These are phyloP conservation scores for Mucor plumbeus DNA, from an alignment of 371 early-diverging fungal species.

Conservation along the genomic window DNA sequence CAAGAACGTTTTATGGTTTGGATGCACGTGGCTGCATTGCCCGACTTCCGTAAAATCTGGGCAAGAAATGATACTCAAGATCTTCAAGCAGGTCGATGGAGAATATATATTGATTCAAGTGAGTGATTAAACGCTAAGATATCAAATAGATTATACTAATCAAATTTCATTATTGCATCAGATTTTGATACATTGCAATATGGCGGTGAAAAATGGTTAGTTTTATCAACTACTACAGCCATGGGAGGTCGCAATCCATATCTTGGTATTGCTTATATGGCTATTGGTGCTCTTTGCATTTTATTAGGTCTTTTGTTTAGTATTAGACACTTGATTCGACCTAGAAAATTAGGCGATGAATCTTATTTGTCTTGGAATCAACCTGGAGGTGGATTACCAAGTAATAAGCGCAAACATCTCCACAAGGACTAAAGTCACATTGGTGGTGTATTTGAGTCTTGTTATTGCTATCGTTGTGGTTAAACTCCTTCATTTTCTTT, in stretches of 20 bases:
- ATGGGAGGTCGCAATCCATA: constrained; percentile 96
- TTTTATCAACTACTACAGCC: constrained; percentile 88
- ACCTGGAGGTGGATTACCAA: constrained; percentile 46
- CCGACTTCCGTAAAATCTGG: constrained; percentile 97
- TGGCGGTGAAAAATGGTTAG: constrained; percentile 93
- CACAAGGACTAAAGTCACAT: constrained; percentile 26
- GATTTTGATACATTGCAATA: constrained; percentile 84
- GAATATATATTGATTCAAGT: constrained; percentile 72
- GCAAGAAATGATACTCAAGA: constrained; percentile 69
- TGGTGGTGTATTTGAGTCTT: not conserved
- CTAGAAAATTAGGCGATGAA: constrained; percentile 63
- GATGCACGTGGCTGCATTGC: constrained; percentile 97
- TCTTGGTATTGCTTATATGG: constrained; percentile 92
- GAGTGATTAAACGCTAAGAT: constrained; percentile 23
- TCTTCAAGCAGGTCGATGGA: constrained; percentile 67
- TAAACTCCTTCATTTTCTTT: not conserved
- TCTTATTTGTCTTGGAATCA: constrained; percentile 49
- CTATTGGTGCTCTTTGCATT: constrained; percentile 85
- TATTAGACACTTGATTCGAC: constrained; percentile 82
- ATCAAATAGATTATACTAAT: not conserved
- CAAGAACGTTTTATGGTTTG: constrained; percentile 96
- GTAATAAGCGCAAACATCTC: constrained; percentile 22
- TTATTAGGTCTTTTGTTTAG: constrained; percentile 86
- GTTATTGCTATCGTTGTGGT: not conserved
- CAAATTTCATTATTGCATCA: constrained; percentile 22